A percentile compares a stretch with the other conserved stretches of the same genome.
Conservation (phyloP, 2,329 filamentous ascomycete species). For the Allantophomopsis cytisporea region DNA sequence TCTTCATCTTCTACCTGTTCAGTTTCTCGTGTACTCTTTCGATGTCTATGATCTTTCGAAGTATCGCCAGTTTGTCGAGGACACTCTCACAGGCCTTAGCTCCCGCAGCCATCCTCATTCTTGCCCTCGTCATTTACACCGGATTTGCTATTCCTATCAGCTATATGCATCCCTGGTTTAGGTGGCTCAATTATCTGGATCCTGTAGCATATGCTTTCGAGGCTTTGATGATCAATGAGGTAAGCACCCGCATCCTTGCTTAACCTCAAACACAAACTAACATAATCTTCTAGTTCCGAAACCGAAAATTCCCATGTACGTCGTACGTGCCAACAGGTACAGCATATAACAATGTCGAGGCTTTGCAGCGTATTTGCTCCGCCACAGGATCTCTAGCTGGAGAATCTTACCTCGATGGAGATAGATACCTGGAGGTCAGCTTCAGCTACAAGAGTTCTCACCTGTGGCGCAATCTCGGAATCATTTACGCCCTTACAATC, state of each 20-base stretch:
- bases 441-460: conserved; percentile 42
- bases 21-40: conserved; percentile 50
- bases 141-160: conserved; percentile 23
- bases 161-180: conserved; percentile 64
- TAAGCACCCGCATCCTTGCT: too few species aligned
- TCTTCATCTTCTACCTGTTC: conserved; percentile 75
- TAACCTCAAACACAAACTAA: too few species aligned
- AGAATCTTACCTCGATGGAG: conserved; percentile 33
- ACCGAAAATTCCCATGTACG: background rate
- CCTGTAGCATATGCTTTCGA: conserved; percentile 69
- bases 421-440: conserved; percentile 35
- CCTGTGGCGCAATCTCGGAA: conserved; percentile 57
- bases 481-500: conserved; percentile 48
- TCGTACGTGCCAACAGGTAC: conserved; percentile 1
- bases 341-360: background rate
- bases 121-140: conserved; percentile 5
- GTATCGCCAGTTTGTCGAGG: conserved; percentile 58
- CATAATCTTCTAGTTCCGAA: too few species aligned
- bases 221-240: conserved; percentile 58
- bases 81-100: conserved; percentile 51
- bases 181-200: conserved; percentile 68
- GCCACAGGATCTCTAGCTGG: conserved; percentile 41
- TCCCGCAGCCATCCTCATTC: conserved; percentile 33
- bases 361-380: conserved; percentile 29
- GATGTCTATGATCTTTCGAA: conserved; percentile 78